Evolutionary conservation across 1,284 basidiomycete genomes (phyloP), one percentile per base, ranked within the genome.

Genomic region (Hymenochaete sp.): DNA sequence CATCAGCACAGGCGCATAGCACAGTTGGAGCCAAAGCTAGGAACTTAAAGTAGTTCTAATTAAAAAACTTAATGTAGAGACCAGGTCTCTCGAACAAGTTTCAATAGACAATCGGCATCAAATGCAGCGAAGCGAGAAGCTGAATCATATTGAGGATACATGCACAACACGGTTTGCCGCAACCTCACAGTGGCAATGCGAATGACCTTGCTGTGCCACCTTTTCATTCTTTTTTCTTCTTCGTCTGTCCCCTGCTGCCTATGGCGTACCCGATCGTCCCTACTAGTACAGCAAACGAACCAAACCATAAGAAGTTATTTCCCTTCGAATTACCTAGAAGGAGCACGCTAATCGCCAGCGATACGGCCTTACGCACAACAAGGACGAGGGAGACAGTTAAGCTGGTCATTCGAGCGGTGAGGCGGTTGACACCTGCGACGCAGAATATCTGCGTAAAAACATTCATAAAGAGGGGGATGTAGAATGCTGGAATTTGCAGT

Each of bases 371-470:
- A 42, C 93, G 76, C 16, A 97, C 79, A 31, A 90, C 91, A 41
- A 96, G 72, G 11, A 95, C 73, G 44, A 97, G 79, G 9, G 90
- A 93, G 25, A 96, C 92, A 0, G 81, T 88, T 8, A 95, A 72
- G 5, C 82, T 76, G 37, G 78, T 82, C 3, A 93, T 87, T 33
- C 75, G 72, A 1, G 77, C 75, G 0, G 91, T 93, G 47, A 97
- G 71, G 29, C 87, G 72, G 59, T 97, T 83, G 35, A 96, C 93
- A 29, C 93, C 93, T 2, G 88, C 72, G n/a, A 89, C 82, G 62
- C 93, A 97, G 11, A 95, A 51, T 2, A 93, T 71, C 59, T 95
- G 91, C 0, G 92, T 96, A 27, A 84, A 53, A 3, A 92, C 83
- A 63, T 95, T 96, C 24, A 86, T 62, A 4, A 73, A 57, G 26